Evolutionary conservation across 352 stramenopile genomes (phyloP), one percentile per base, ranked within the genome.

Genomic region (Phytophthora ohioensis): DNA sequence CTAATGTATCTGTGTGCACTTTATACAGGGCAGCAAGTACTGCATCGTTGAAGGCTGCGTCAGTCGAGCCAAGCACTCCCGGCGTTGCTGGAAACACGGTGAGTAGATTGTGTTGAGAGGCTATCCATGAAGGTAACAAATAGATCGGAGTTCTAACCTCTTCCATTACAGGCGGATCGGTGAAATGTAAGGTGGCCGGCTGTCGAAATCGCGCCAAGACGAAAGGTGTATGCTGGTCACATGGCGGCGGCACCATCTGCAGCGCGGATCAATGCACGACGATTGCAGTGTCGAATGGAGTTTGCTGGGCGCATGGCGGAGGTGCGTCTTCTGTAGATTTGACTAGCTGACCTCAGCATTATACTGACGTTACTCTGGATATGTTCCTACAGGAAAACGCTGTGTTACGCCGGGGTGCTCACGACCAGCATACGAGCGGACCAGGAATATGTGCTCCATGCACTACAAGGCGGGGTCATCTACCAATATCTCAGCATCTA

Each of bases 231-330:
- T 90, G 81, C 60, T 90, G 81, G 81, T 86, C 77, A 10, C 81
- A 90, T 64, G 81, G 81, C 12, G 81, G 81, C 17, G 81, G 81
- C 53, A 90, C 76, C 27, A 57, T 76, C 30, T 90, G 81, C 58
- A 45, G 31, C n/a, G 42, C 32, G n/a, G 57, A 64, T 78, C 71
- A 3, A 41, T 90, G 81, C 46, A 62, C 58, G 3, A 85, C 75
- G 3, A 85, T 84, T 54, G 70, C 80, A 11, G 78, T 88, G 32
- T 88, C 80, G 3, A 90, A 90, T 48, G 73, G 80, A 7, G 74
- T 87, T 7, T 88, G 82, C 57, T 87, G 79, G 78, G 80, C 82
- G n/a, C 90, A 97, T 64, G 90, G 90, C n/a, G 90, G 90, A 43
- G 90, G 90, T 61, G 10, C 27, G 54, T 61, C 4, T 52, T 35